Evolutionary conservation across 345 rosid species (phyloP), one percentile per base, ranked within the genome.

Genomic region (Brassica nigra): DNA sequence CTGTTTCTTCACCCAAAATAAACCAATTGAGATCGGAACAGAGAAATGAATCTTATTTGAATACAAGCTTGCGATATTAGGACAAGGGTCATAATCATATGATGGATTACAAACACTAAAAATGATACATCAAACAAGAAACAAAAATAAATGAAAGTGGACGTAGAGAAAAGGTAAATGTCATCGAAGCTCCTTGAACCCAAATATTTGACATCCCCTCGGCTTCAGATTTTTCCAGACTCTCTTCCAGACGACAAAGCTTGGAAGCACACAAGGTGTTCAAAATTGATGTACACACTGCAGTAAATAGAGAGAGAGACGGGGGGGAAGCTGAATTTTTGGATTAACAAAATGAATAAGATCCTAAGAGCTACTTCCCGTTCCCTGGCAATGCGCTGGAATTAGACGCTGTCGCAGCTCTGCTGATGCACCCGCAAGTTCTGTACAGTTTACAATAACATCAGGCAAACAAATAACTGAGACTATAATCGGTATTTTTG

Each of bases 331-430:
- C 69, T 67, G 69, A 42, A 23, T 75, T 55, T 75, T 55, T 75
- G 72, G 76, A 75, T 23, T 23, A 72, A 80, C 72, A 57, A 31
- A 30, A 62, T 52, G 62, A 75, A 74, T 79, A 23, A 23, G 66
- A 80, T 70, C 72, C 80, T 80, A 75, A 18, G 76, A 80, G 80
- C 83, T 80, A 70, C 80, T 75, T 80, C 83, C 80, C 33, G 44
- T 75, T 57, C 83, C 80, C 80, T 75, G 80, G 63, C 72, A 55
- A 54, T 87, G 89, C 80, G 85, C 88, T 10, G 98, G 98, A 42
- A 91, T 90, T 74, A 96, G 90, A 7, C 91, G 92, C n/a, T 86
- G 85, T 5, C 90, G 83, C 71, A 96, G 86, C 78, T 92, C 99
- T 31, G 85, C 1, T 39, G 97, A 78, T 76, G 91, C 97, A 62